Conservation (phyloP, 2,329 filamentous ascomycete species). For the Diaporthe capsici region DNA sequence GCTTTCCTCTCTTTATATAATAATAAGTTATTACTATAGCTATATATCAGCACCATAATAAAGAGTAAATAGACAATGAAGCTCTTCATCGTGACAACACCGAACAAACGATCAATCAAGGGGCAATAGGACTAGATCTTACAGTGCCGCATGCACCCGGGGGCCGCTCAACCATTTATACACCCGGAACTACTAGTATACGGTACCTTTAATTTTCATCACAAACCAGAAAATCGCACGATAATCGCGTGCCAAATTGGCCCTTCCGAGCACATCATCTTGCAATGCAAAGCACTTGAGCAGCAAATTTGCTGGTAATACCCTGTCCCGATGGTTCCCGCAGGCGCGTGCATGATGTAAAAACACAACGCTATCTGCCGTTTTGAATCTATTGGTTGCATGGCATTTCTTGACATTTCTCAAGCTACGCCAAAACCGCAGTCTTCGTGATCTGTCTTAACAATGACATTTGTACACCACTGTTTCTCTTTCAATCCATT, state of each 20-base stretch:
- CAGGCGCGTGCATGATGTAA: background rate
- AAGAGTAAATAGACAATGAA: background rate
- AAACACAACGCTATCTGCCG: background rate
- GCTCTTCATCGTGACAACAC: background rate
- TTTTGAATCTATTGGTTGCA: background rate
- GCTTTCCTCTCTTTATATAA: too few relatives aligned
- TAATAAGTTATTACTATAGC: too few relatives aligned
- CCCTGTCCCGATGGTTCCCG: background rate
- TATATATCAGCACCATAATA: too few relatives aligned
- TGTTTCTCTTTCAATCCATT: background rate
- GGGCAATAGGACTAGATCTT: background rate
- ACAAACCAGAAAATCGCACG: background rate
- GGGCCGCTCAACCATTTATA: background rate
- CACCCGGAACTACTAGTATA: background rate
- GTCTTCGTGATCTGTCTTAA: background rate
- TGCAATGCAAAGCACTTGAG: background rate
- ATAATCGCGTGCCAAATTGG: background rate
- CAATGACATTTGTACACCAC: background rate
- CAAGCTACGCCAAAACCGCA: background rate
- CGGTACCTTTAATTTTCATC: background rate
- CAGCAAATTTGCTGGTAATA: background rate
- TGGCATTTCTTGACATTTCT: conserved; percentile 4
- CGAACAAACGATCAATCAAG: background rate
- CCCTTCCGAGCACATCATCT: background rate
- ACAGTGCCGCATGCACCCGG: background rate